phyloP scores from a whole-genome alignment of 1,139 yeast species.

The Diutina ranongensis region DNA sequence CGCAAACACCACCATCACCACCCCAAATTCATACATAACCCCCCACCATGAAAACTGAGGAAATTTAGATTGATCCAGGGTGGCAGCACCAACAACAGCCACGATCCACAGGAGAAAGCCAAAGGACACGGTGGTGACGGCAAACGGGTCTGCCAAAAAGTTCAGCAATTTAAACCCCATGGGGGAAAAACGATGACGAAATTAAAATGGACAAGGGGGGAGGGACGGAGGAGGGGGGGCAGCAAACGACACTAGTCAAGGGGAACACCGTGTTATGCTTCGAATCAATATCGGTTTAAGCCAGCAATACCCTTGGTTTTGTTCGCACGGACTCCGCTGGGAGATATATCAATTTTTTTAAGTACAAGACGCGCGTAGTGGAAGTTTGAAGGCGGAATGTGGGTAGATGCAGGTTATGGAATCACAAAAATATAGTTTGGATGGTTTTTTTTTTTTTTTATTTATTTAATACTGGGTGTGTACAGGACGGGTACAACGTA shows the following conservation, averaged over 20 bases:
- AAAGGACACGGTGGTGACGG: constrained; percentile 51
- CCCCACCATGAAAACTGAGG: constrained; percentile 98
- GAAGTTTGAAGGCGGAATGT: not conserved
- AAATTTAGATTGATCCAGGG: constrained; percentile 24
- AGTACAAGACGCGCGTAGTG: not conserved
- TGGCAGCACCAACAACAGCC: constrained; percentile 74
- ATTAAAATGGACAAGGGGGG: not conserved
- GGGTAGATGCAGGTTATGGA: not conserved
- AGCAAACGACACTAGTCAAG: no score
- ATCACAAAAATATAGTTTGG: not conserved
- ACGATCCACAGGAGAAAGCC: constrained; percentile 69
- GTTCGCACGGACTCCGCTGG: not conserved
- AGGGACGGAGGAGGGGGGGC: not conserved
- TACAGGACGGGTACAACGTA: not conserved
- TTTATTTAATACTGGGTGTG: not conserved
- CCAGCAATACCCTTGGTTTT: not conserved
- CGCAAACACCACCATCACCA: constrained; percentile 43
- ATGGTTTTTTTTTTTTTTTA: no score
- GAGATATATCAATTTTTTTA: not conserved
- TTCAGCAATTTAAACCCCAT: constrained; percentile 39
- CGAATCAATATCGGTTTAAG: not conserved
- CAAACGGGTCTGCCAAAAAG: constrained; percentile 59
- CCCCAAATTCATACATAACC: constrained; percentile 62
- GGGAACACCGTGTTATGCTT: no score
- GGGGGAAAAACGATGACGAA: no score